phyloP scores from a whole-genome alignment of 139 green algal genomes.

The Tetraselmis chui region DNA sequence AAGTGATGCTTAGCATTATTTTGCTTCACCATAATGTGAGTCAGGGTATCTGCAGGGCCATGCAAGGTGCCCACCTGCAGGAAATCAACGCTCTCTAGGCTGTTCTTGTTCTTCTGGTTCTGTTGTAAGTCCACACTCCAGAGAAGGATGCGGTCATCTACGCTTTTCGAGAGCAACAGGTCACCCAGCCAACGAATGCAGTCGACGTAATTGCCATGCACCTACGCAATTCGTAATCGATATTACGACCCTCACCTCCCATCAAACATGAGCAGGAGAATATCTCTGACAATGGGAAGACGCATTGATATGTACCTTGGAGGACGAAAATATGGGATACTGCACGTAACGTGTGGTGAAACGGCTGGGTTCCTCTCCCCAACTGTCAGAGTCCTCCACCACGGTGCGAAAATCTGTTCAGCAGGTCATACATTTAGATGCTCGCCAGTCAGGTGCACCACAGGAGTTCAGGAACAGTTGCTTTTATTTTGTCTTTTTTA shows the following conservation, averaged over 20 bases:
- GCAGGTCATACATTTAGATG: too few relatives aligned
- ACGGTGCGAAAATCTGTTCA: conserved; percentile 12
- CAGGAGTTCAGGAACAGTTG: too few relatives aligned
- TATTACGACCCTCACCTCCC: conserved; percentile 7
- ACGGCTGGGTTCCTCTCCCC: conserved; percentile 3
- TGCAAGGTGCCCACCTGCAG: too few relatives aligned
- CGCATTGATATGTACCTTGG: conserved; percentile 3
- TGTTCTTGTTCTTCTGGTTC: background rate
- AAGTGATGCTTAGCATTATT: too few relatives aligned
- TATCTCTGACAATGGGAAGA: too few relatives aligned
- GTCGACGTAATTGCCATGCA: conserved; percentile 77
- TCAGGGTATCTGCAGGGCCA: too few relatives aligned
- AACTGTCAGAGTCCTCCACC: conserved; percentile 20
- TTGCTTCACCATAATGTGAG: too few relatives aligned
- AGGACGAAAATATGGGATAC: conserved; percentile 27
- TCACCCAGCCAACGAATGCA: conserved; percentile 72
- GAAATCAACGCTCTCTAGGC: background rate
- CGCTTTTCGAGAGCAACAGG: conserved; percentile 58
- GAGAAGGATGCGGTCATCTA: conserved; percentile 46
- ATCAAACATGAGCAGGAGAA: too few relatives aligned
- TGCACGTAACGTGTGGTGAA: conserved; percentile 26
- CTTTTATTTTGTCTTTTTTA: too few relatives aligned
- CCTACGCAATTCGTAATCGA: too few relatives aligned
- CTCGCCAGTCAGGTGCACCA: too few relatives aligned
- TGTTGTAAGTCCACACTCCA: conserved; percentile 19